Evolutionary conservation across 2,329 filamentous ascomycete species (phyloP).

Genomic region (Colletotrichum lindemuthianum): DNA sequence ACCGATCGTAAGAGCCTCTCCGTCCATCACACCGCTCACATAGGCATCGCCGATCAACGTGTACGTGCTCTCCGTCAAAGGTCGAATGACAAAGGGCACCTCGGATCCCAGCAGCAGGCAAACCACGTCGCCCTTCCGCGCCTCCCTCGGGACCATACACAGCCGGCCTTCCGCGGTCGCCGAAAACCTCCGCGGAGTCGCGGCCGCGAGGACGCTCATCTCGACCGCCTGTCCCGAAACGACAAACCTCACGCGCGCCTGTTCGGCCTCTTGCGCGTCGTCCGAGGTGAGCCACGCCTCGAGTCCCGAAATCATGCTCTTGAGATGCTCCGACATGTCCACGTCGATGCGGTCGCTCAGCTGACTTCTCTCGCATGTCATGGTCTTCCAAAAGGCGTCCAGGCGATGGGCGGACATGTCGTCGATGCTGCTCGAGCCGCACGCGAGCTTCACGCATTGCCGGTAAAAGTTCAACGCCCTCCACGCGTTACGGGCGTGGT

Average conservation of each 20-base stretch:
- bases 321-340: slow-evolving; percentile 9
- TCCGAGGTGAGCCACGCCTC: slow-evolving; percentile 1
- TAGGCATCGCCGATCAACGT: slow-evolving; percentile 20
- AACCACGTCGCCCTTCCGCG: neutral
- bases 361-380: slow-evolving; percentile 20
- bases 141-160: slow-evolving; percentile 5
- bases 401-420: slow-evolving; percentile 8
- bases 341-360: slow-evolving; percentile 21
- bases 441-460: slow-evolving; percentile 9
- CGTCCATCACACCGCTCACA: slow-evolving; percentile 24
- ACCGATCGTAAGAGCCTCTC: slow-evolving; percentile 10
- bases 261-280: slow-evolving; percentile 5
- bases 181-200: slow-evolving; percentile 1
- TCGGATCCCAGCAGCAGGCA: slow-evolving; percentile 15
- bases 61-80: slow-evolving; percentile 4
- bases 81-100: slow-evolving; percentile 21
- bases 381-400: slow-evolving; percentile 6
- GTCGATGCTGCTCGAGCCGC: slow-evolving; percentile 1
- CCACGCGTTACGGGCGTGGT: neutral
- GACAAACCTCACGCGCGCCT: neutral
- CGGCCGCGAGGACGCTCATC: slow-evolving; percentile 2
- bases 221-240: neutral
- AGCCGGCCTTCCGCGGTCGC: neutral
- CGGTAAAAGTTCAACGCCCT: slow-evolving; percentile 1
- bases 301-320: neutral